A percentile compares a stretch with the other conserved stretches of the same genome.
phyloP scores from a whole-genome alignment of 805 yeast species.

The Kockiozyma suomiensis region DNA sequence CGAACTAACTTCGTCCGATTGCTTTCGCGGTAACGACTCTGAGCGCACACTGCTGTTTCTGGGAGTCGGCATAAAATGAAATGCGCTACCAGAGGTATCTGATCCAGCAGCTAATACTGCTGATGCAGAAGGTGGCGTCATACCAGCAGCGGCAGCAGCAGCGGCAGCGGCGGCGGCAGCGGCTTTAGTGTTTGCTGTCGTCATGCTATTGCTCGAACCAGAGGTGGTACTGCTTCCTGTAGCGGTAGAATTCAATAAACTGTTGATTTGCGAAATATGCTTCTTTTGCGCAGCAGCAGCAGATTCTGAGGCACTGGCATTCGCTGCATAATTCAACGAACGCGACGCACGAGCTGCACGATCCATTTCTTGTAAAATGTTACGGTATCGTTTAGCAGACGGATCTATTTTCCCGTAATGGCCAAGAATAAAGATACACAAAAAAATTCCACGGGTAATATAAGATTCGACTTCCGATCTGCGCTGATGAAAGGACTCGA shows the following conservation, averaged over 20 bases:
- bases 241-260: conserved; percentile 15
- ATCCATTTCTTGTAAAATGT: conserved; percentile 33
- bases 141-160: conserved; percentile 6
- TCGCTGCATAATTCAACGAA: conserved; percentile 18
- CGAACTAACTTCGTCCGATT: conserved; percentile 8
- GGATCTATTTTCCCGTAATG: conserved; percentile 34
- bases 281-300: conserved; percentile 12
- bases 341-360: conserved; percentile 35
- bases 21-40: conserved; percentile 20
- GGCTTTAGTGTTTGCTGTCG: neutral
- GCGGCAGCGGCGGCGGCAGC: conserved; percentile 1
- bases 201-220: neutral
- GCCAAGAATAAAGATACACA: conserved; percentile 32
- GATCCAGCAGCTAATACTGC: conserved; percentile 5
- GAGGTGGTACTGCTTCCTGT: neutral
- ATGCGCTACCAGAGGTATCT: conserved; percentile 5
- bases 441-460: conserved; percentile 32
- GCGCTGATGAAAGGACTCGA: conserved; percentile 33
- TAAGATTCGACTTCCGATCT: conserved; percentile 34
- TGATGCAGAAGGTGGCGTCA: conserved; percentile 5
- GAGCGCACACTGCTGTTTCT: conserved; percentile 23
- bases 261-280: conserved; percentile 30
- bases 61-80: conserved; percentile 30
- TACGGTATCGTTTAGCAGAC: conserved; percentile 32
- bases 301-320: conserved; percentile 1